These are phyloP conservation scores for Earliella scabrosa DNA, from an alignment of 1,284 basidiomycete species.

Conservation along the genomic window DNA sequence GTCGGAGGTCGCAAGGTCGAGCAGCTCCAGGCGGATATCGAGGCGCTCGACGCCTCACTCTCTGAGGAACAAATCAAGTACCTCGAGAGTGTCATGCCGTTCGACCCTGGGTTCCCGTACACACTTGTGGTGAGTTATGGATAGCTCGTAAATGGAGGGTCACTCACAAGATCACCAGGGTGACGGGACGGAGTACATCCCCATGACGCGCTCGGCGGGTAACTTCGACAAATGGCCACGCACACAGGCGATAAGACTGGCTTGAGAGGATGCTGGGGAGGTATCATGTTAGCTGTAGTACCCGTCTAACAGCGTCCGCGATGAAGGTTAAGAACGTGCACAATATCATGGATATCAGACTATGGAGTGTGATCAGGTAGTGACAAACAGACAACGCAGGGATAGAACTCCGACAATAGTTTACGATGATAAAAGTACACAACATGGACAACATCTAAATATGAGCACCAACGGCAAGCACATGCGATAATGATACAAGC, in stretches of 20 bases:
- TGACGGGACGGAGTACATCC: slow-evolving; percentile 14
- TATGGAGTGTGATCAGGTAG: no score
- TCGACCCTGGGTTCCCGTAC: slow-evolving; percentile 49
- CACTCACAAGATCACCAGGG: no score
- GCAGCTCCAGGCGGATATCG: slow-evolving; percentile 50
- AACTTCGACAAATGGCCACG: slow-evolving; percentile 23
- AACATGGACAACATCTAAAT: neutral
- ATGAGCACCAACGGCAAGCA: neutral
- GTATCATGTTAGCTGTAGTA: no score
- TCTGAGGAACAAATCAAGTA: slow-evolving; percentile 47
- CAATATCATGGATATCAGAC: no score
- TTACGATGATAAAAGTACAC: slow-evolving; percentile 2
- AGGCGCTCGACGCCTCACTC: slow-evolving; percentile 49
- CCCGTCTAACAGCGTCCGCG: no score
- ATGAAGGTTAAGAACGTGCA: no score
- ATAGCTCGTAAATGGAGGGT: neutral
- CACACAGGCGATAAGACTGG: slow-evolving; percentile 15
- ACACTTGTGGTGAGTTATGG: no score
- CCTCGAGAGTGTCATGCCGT: slow-evolving; percentile 45
- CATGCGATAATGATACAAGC: no score
- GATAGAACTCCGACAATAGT: no score
- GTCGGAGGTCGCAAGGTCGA: slow-evolving; percentile 57
- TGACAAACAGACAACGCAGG: no score
- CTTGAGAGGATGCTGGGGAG: neutral
- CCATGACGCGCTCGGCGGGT: slow-evolving; percentile 9